phyloP scores from a whole-genome alignment of 306 rosid species.

The Vigna hirtella region DNA sequence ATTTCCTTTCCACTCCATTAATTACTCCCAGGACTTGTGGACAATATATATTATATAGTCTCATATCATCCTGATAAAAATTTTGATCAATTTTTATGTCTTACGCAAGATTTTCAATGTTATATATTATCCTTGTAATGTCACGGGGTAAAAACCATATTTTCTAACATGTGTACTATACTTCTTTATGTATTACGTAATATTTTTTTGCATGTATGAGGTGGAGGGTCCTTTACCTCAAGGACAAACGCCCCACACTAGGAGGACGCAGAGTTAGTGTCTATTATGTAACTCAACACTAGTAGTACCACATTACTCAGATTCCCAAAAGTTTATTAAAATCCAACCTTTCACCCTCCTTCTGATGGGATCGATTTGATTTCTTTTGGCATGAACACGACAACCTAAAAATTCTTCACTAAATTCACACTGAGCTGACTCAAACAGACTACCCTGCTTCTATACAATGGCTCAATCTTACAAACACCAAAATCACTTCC shows the following conservation, averaged over 20 bases:
- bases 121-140: too few relatives aligned
- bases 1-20: conserved; percentile 5
- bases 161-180: too few relatives aligned
- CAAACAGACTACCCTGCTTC: conserved; percentile 21
- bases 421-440: conserved; percentile 7
- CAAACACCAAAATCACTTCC: conserved; percentile 30
- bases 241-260: conserved; percentile 41
- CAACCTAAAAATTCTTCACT: conserved; percentile 51
- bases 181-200: background rate
- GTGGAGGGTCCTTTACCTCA: conserved; percentile 24
- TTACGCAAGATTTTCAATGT: too few relatives aligned
- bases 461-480: background rate
- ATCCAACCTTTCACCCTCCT: conserved; percentile 35
- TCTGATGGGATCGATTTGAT: conserved; percentile 50
- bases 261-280: conserved; percentile 37
- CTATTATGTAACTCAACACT: conserved; percentile 28
- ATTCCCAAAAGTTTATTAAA: conserved; percentile 42
- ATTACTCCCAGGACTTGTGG: background rate
- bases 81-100: too few relatives aligned
- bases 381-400: conserved; percentile 51
- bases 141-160: too few relatives aligned
- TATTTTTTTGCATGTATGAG: conserved; percentile 13
- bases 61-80: too few relatives aligned
- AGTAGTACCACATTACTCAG: conserved; percentile 35
- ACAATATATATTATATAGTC: too few relatives aligned